Evolutionary conservation across 257 asterid genomes (phyloP), one percentile per base, ranked within the genome.

Genomic region (Gentiana dahurica): DNA sequence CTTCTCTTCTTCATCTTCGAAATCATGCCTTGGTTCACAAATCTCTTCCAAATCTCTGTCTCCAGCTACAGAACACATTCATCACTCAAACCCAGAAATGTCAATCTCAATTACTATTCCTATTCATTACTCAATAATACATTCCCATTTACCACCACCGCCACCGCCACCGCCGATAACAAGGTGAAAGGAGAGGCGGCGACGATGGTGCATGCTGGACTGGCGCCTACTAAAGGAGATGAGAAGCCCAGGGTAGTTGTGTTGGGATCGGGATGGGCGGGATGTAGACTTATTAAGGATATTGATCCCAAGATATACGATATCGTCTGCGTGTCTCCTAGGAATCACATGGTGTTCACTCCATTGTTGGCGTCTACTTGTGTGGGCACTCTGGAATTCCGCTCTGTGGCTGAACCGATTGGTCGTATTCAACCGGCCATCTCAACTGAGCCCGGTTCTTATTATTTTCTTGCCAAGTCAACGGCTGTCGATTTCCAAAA

Each of bases 341-440:
- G 99, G 69, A 92, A 92, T 12, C 99, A 92, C 79, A 92, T 85
- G 98, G 98, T 91, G 12, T 91, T 91, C 65, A 87, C 98, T 37
- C 99, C 99, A n/a, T 68, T 92, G 52, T 72, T 92, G 36, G 99
- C 99, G 10, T 92, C 99, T 35, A 92, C 99, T 37, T 92, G 99
- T 64, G 99, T 92, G 46, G 99, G 99, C 7, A 92, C 99, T 35
- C 95, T 92, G 4, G 99, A 92, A 60, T 92, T 92, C 79, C 86
- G 99, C 63, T 92, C 99, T 2, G 99, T 92, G 2, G 95, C 95
- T 13, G 99, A 92, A 72, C 97, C 95, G 51, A 81, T 92, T 48
- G 91, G 86, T 35, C 68, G 94, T 81, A 92, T 92, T 71, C 99
- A 88, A 64, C 97, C 97, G 36, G 99, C 95, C 10, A 82, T 92